phyloP scores from a whole-genome alignment of 345 rosid genomes.

The Acer yangbiense region DNA sequence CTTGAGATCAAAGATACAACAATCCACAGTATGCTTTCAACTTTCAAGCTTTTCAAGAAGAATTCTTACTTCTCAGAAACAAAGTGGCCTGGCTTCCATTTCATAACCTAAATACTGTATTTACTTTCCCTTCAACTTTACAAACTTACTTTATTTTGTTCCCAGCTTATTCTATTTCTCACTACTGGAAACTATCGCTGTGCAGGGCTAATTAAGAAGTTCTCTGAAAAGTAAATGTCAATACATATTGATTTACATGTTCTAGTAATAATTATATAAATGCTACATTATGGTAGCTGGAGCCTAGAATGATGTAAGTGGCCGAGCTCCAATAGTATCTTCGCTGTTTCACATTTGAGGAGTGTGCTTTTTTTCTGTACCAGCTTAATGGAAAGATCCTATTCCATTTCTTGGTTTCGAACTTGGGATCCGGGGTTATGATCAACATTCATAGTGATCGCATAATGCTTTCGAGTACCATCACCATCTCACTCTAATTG shows the following conservation, averaged over 20 bases:
- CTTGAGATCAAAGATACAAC: no score
- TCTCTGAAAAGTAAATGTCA: neutral
- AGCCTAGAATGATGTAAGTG: neutral
- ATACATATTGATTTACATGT: neutral
- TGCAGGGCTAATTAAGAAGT: neutral
- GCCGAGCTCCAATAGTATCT: no score
- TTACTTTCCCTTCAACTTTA: neutral
- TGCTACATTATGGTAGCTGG: neutral
- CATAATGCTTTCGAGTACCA: neutral
- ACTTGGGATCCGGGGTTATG: neutral
- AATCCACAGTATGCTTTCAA: no score
- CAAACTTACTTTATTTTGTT: neutral
- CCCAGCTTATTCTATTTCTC: neutral
- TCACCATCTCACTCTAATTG: slow-evolving; percentile 33
- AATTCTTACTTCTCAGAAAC: no score
- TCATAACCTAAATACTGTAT: no score
- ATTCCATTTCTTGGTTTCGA: neutral
- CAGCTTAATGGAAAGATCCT: neutral
- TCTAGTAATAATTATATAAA: neutral
- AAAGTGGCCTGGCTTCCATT: no score
- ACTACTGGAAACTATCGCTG: neutral
- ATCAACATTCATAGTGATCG: neutral
- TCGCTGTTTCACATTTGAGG: neutral
- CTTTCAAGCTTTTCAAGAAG: no score
- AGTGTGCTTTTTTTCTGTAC: neutral